Evolutionary conservation across 2,329 filamentous ascomycete genomes (phyloP), one percentile per base, ranked within the genome.

Genomic region (Scedosporium apiospermum): DNA sequence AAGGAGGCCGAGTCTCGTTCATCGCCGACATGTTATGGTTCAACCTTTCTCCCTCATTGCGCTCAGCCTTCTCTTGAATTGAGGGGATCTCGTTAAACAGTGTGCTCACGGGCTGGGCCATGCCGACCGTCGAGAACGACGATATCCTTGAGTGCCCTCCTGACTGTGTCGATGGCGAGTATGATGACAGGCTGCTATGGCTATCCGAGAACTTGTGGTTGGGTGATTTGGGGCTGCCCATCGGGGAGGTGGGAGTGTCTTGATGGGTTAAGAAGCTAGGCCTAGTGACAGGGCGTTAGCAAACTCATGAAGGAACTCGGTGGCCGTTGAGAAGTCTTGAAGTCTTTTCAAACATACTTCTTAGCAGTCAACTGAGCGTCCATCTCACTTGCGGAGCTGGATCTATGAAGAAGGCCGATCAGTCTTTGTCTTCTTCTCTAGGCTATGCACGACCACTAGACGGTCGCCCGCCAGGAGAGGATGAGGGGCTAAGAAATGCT

Each of bases 121-220:
- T 77, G 60, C 77, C 77, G 23, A 80, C 73, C 0, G 80, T 83
- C 1, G 82, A 83, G 53, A 79, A 73, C 0, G 82, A 84, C 1
- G 82, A 83, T 59, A 82, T 75, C 44, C 81, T 75, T 2, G 82
- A 84, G 67, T 84, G 80, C 0, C 75, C 73, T 14, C 73, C 71
- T 1, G 79, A 81, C 53, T 73, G 73, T 0, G 74, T 76, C 2
- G 80, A 78, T 2, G 79, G 79, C 18, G 76, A 75, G 67, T 78
- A 78, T 1, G 78, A 81, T 3, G 80, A 80, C 16, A 82, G 69
- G 62, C 79, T 84, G 73, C 80, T 81, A 61, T 77, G 75, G 66
- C 81, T 84, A 66, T 80, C 77, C 0, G 81, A 83, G 62, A 75
- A 76, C 67, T 75, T 79, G 70, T 80, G 78, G 46, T 65, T 67